Conservation (phyloP, 495 filamentous ascomycete species). For the Lepidopterella palustris region DNA sequence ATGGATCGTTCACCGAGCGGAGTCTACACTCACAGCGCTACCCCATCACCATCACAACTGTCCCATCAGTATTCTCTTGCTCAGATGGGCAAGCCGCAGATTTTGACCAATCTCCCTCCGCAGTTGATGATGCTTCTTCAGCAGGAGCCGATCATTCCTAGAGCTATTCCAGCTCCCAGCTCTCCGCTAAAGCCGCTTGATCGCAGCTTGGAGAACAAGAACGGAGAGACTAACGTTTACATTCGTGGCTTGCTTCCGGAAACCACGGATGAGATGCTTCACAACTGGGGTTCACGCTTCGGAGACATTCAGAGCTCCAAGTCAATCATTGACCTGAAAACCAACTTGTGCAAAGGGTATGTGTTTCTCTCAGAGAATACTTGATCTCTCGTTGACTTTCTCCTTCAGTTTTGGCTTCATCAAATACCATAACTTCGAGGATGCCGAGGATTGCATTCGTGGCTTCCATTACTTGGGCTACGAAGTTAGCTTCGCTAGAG, state of each 20-base stretch:
- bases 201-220: constrained; percentile 85
- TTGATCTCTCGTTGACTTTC: constrained; percentile 22
- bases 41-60: constrained; percentile 58
- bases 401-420: constrained; percentile 82
- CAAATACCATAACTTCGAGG: constrained; percentile 77
- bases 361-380: constrained; percentile 21
- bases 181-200: constrained; percentile 70
- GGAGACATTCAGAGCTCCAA: constrained; percentile 90
- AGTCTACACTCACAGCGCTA: constrained; percentile 35
- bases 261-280: constrained; percentile 85
- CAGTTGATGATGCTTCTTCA: constrained; percentile 65
- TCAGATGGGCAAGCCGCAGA: constrained; percentile 44
- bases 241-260: constrained; percentile 91
- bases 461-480: constrained; percentile 92
- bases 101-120: constrained; percentile 52
- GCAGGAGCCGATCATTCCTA: constrained; percentile 75
- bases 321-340: constrained; percentile 90
- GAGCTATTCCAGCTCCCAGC: constrained; percentile 75
- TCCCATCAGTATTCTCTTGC: constrained; percentile 36
- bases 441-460: constrained; percentile 91
- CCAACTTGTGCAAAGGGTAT: constrained; percentile 91
- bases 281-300: constrained; percentile 75
- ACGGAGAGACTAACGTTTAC: constrained; percentile 89
- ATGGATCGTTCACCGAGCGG: constrained; percentile 53
- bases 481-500: constrained; percentile 91